phyloP scores from a whole-genome alignment of 2,329 filamentous ascomycete species.

The Pyrenochaeta sp. region DNA sequence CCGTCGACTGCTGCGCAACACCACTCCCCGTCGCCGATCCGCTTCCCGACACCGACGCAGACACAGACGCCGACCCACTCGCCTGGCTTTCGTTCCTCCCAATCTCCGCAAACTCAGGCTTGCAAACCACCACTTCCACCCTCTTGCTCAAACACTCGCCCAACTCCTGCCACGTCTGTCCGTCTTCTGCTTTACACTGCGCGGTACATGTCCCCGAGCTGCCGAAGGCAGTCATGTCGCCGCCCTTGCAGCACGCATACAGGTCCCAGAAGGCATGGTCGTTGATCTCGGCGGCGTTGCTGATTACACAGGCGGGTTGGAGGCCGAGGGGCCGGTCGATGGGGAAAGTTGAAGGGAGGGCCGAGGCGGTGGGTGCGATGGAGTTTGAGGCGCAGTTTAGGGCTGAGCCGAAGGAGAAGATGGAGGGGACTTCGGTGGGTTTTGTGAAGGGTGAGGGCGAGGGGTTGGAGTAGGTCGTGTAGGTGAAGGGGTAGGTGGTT shows the following conservation, averaged over 20 bases:
- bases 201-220: slow-evolving; percentile 16
- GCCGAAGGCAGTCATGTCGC: slow-evolving; percentile 12
- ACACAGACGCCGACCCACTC: background rate
- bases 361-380: slow-evolving; percentile 1
- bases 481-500: slow-evolving; percentile 21
- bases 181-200: slow-evolving; percentile 13
- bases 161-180: slow-evolving; percentile 23
- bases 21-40: background rate
- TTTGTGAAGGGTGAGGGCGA: slow-evolving; percentile 15
- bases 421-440: slow-evolving; percentile 17
- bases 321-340: slow-evolving; percentile 7
- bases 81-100: slow-evolving; percentile 3
- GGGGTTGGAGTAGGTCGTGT: slow-evolving; percentile 22
- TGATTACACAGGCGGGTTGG: slow-evolving; percentile 24
- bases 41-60: background rate
- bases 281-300: slow-evolving; percentile 28
- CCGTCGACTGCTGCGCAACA: background rate
- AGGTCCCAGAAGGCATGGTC: slow-evolving; percentile 35
- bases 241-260: slow-evolving; percentile 26
- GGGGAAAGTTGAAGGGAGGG: slow-evolving; percentile 11
- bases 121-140: slow-evolving; percentile 25
- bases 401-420: slow-evolving; percentile 19
- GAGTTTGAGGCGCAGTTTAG: slow-evolving; percentile 12
- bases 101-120: slow-evolving; percentile 12
- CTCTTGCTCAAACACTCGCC: slow-evolving; percentile 30